Conservation (phyloP, 2,329 filamentous ascomycete genomes). For the Colletotrichum agaves region DNA sequence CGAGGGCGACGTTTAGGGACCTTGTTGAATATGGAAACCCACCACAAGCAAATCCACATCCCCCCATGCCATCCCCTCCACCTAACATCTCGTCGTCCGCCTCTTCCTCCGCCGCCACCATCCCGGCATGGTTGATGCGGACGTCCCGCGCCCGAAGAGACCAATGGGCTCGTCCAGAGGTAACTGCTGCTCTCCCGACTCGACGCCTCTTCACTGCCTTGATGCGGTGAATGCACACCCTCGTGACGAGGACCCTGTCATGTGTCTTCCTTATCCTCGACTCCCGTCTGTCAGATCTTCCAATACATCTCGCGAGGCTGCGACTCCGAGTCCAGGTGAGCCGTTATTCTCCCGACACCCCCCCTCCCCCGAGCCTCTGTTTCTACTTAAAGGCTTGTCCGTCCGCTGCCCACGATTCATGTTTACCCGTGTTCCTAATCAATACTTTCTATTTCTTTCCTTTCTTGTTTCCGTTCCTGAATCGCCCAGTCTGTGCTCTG, state of each 20-base stretch:
- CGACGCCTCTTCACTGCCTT: slow-evolving; percentile 22
- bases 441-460: slow-evolving; percentile 18
- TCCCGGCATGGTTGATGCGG: background rate
- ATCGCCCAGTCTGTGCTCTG: slow-evolving; percentile 20
- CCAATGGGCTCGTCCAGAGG: background rate
- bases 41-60: too few species aligned
- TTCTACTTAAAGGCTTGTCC: slow-evolving; percentile 20
- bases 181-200: slow-evolving; percentile 10
- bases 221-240: slow-evolving; percentile 18
- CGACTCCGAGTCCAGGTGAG: slow-evolving; percentile 6
- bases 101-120: slow-evolving; percentile 2
- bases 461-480: slow-evolving; percentile 13
- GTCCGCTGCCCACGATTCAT: slow-evolving; percentile 23
- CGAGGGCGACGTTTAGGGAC: too few species aligned
- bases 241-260: background rate
- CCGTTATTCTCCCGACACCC: background rate
- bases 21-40: too few species aligned
- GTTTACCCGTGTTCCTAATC: background rate
- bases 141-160: background rate
- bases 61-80: background rate
- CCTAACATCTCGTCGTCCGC: slow-evolving; percentile 1
- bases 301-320: slow-evolving; percentile 26
- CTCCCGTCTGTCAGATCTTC: slow-evolving; percentile 22
- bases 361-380: background rate
- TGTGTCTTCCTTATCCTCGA: slow-evolving; percentile 13